These are phyloP conservation scores for Coemansia sp. DNA, from an alignment of 192 early-diverging fungal species.

Conservation along the genomic window DNA sequence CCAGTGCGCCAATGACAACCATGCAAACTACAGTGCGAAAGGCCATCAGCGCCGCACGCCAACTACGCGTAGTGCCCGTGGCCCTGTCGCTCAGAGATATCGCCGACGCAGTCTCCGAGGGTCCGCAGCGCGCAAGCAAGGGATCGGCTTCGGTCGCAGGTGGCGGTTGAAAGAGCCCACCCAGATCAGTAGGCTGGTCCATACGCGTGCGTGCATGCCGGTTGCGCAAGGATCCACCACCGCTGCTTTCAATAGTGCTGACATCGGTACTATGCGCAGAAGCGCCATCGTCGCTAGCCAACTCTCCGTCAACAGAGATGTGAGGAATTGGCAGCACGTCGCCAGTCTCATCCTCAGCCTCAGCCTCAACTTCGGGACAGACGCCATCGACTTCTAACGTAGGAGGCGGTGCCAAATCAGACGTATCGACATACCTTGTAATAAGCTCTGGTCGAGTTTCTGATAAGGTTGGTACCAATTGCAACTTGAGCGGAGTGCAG, in stretches of 20 bases:
- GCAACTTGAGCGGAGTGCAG: background rate
- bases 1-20: slow-evolving; percentile 5
- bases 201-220: slow-evolving; percentile 3
- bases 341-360: background rate
- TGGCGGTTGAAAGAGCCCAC: slow-evolving; percentile 4
- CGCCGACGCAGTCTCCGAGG: slow-evolving; percentile 1
- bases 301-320: background rate
- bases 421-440: slow-evolving; percentile 1
- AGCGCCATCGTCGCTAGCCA: background rate
- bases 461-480: background rate
- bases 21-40: background rate
- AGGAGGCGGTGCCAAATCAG: slow-evolving; percentile 1
- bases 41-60: slow-evolving; percentile 6
- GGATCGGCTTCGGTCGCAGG: slow-evolving; percentile 3
- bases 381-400: background rate
- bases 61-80: background rate
- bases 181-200: slow-evolving; percentile 1
- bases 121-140: background rate
- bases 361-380: background rate
- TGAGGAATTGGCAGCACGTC: background rate
- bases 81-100: background rate
- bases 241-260: background rate
- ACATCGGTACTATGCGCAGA: background rate
- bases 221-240: slow-evolving; percentile 4
- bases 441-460: background rate